phyloP scores from a whole-genome alignment of 202 grass and related monocot species.

The Digitaria exilis region DNA sequence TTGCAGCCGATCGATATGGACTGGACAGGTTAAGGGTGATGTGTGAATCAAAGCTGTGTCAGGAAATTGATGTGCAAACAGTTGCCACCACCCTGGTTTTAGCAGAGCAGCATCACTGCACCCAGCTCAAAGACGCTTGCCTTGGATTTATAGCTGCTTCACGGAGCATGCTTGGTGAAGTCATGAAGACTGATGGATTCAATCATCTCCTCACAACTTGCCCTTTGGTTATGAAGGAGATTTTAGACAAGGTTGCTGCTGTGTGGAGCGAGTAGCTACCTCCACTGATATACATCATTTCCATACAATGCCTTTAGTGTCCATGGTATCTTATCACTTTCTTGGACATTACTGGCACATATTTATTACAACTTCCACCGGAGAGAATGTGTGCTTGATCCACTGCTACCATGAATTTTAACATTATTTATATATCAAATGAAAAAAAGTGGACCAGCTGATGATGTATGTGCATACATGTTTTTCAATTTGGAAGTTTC shows the following conservation, averaged over 20 bases:
- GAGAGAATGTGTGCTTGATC: too few relatives aligned
- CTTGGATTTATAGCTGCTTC: slow-evolving; percentile 14
- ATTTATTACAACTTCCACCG: not conserved
- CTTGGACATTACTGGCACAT: not conserved
- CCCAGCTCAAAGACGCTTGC: not conserved
- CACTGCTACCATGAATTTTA: too few relatives aligned
- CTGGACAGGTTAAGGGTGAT: not conserved
- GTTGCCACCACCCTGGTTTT: not conserved
- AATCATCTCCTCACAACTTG: not conserved
- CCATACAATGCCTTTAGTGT: too few relatives aligned
- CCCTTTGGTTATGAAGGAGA: slow-evolving; percentile 13
- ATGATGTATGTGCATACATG: too few relatives aligned
- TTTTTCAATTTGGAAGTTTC: too few relatives aligned
- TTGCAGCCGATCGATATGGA: not conserved
- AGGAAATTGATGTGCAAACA: not conserved
- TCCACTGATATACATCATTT: too few relatives aligned
- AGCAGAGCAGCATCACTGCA: not conserved
- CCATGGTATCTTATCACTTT: not conserved
- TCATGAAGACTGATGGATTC: slow-evolving; percentile 22
- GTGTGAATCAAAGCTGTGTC: not conserved
- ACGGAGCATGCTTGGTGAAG: not conserved
- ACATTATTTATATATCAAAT: too few relatives aligned
- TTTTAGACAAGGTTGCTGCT: not conserved
- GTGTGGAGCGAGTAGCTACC: not conserved
- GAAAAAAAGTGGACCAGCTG: too few relatives aligned